These are phyloP conservation scores for Spathaspora sp. DNA, from an alignment of 805 yeast species.

Conservation along the genomic window DNA sequence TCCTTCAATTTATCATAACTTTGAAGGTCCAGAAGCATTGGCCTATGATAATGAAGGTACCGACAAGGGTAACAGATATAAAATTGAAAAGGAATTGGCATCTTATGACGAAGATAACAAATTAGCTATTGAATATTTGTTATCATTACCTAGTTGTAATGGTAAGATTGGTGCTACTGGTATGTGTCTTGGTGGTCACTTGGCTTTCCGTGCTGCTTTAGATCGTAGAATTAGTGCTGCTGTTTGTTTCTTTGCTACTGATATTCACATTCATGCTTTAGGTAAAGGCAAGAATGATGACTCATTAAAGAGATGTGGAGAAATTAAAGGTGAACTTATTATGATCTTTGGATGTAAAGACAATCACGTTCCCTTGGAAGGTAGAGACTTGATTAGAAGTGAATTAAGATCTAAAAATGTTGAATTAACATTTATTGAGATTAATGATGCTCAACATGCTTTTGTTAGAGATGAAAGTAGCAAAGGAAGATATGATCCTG, in stretches of 20 bases:
- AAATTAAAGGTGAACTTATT: slow-evolving; percentile 56
- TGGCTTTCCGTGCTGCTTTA: slow-evolving; percentile 67
- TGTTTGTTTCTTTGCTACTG: slow-evolving; percentile 78
- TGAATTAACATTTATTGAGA: slow-evolving; percentile 67
- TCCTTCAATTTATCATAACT: slow-evolving; percentile 78
- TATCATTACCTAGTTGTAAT: slow-evolving; percentile 55
- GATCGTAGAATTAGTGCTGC: slow-evolving; percentile 63
- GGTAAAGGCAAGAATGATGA: slow-evolving; percentile 67
- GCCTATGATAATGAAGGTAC: slow-evolving; percentile 72
- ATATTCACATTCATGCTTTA: slow-evolving; percentile 64
- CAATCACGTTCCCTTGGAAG: slow-evolving; percentile 75
- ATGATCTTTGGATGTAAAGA: slow-evolving; percentile 77
- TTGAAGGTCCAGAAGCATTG: slow-evolving; percentile 59
- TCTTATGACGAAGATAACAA: slow-evolving; percentile 76
- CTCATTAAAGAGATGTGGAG: slow-evolving; percentile 53
- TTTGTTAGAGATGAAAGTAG: slow-evolving; percentile 75
- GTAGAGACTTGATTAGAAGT: slow-evolving; percentile 67
- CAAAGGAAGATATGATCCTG: slow-evolving; percentile 82
- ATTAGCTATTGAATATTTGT: slow-evolving; percentile 60
- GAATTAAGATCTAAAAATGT: slow-evolving; percentile 56
- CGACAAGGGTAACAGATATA: slow-evolving; percentile 66
- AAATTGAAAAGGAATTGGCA: slow-evolving; percentile 60
- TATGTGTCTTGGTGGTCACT: slow-evolving; percentile 84
- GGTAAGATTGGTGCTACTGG: slow-evolving; percentile 81
- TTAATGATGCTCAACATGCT: slow-evolving; percentile 80